A percentile compares a stretch with the other conserved stretches of the same genome.
These are phyloP conservation scores for Nicotiana tabacum DNA, from an alignment of 257 asterid genomes.

Conservation along the genomic window DNA sequence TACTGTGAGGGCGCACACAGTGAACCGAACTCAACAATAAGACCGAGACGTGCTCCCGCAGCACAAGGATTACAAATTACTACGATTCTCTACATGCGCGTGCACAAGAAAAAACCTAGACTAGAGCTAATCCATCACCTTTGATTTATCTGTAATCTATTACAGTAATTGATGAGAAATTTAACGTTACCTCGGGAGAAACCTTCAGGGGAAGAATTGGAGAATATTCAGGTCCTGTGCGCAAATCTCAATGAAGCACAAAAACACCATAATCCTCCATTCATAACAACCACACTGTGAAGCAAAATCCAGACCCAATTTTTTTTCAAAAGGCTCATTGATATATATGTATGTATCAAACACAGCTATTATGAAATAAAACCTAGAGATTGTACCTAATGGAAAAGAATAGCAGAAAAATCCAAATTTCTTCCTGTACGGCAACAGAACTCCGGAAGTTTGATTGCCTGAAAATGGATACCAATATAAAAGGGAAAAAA, in stretches of 20 bases:
- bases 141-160: not conserved
- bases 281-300: conserved; percentile 10
- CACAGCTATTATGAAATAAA: not conserved
- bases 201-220: not conserved
- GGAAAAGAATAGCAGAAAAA: not conserved
- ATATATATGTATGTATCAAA: not conserved
- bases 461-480: not conserved
- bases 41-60: conserved; percentile 3
- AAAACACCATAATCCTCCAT: conserved; percentile 13
- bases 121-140: conserved; percentile 11
- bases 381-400: not conserved
- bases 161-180: not conserved
- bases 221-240: not conserved
- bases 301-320: not conserved
- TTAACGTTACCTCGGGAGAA: conserved; percentile 31
- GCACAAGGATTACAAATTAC: not conserved
- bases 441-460: not conserved
- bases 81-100: conserved; percentile 14
- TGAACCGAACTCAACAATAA: not conserved
- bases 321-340: not conserved
- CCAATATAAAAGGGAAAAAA: not conserved
- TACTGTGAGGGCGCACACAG: conserved; percentile 8
- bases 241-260: conserved; percentile 23
- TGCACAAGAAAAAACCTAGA: conserved; percentile 15
- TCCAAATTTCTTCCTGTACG: not conserved